Base-by-base conservation (phyloP, 1,139 yeast genomes). In the Sugiyamaella xylanicola region DNA sequence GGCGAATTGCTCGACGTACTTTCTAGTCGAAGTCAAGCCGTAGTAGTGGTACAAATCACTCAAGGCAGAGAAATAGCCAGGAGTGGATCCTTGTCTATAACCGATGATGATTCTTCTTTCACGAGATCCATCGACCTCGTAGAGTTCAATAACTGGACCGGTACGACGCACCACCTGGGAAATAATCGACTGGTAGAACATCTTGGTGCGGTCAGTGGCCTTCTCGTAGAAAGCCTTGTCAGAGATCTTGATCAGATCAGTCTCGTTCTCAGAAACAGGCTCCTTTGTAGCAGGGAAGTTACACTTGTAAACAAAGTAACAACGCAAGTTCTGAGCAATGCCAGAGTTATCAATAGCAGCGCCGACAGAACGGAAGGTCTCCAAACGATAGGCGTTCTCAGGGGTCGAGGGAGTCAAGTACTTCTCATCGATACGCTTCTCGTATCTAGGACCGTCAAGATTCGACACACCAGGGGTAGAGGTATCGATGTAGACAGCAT, bases 101-200 rank as follows among this genome's bases (percentile, higher is more conserved):
- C 96, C 99, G 69, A 93, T 87, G 52, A 93, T 84, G 61, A 93
- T 85, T 69, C 98, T 81, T 68, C 88, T 86, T 68, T 92, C 97
- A 57, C 81, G 80, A 15, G 86, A 78, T 63, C 87, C 86, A 62
- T 88, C 92, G 55, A 89, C 79, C 56, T 93, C 87, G 68, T 85
- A 86, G 68, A 90, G 88, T 73, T 86, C 92, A 68, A 93, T 90
- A 32, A 91, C 96, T 17, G 99, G 98, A 56, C 98, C 98, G 56
- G 92, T 86, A 62, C 93, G 85, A 57, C 76, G 76, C 53, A 81
- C 77, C n/a, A 86, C 93, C 66, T 85, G 82, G 52, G 78, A 73
- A 70, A 92, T 84, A 61, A 93, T 80, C 53, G 83, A 83, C 56
- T 87, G 81, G 73, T 92, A 93, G 54, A 92, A 76, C 56, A 77